Evolutionary conservation across 1,139 yeast species (phyloP), one percentile per base, ranked within the genome.

Genomic region (Taiozyma onychis): DNA sequence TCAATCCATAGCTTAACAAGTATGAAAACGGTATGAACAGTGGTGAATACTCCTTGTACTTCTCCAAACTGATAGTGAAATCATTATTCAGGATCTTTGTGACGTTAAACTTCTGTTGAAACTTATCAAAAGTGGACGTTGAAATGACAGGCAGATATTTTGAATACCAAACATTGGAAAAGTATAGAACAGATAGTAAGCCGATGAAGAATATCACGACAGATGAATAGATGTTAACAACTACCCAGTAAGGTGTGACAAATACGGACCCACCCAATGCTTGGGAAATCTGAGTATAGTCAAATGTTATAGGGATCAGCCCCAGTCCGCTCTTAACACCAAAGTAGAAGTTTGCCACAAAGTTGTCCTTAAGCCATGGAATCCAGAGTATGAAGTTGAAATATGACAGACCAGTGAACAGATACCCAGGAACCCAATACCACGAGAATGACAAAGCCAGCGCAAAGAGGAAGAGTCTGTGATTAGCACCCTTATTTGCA

Each of bases 361-460:
- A 75, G 52, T 70, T 66, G 41, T 70, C 55, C 43, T 62, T 61
- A 2, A 66, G 58, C 30, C 56, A 53, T 4, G 65, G 46, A 43
- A 74, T 74, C 76, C 79, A 74, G 41, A 83, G 69, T 55, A 77
- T 71, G 79, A 85, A 78, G 57, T 76, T 78, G 62, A 83, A 80
- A 47, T 70, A 66, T 0, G 82, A 74, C 39, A 82, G 64, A 4
- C 79, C 80, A 18, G 71, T 72, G 49, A 78, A 77, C 14, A 82
- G 54, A 54, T 74, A 81, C 9, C 74, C 76, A 1, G 88, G 88
- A 11, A 82, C 56, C 81, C 83, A 81, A 54, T 73, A 75, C 74
- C 80, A 83, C 2, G 73, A 51, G 54, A 78, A 76, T 11, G 78
- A 70, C 9, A 63, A 65, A 14, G 61, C 52, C 51, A 76, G 65